A percentile compares a stretch with the other conserved stretches of the same genome.
Conservation (phyloP, 192 early-diverging fungal species). For the Coemansia pectinata region DNA sequence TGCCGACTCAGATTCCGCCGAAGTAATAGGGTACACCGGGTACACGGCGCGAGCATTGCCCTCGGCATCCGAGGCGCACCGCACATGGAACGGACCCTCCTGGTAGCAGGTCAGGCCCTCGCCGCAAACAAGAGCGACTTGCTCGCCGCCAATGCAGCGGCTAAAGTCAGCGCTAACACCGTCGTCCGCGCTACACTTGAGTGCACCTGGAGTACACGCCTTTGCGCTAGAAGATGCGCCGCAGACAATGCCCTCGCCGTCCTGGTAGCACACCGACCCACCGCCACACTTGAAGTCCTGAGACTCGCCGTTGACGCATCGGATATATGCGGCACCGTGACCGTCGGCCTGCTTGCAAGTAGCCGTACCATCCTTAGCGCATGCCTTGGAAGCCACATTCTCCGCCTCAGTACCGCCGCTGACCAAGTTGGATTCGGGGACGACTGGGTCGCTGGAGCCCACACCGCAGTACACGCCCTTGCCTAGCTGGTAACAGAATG, state of each 20-base stretch:
- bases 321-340: constrained; percentile 4
- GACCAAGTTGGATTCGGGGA: not conserved
- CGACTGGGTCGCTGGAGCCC: not conserved
- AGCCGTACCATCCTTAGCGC: constrained; percentile 12
- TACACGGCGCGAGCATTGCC: constrained; percentile 16
- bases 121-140: constrained; percentile 16
- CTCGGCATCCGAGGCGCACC: constrained; percentile 18
- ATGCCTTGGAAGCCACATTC: not conserved
- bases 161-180: constrained; percentile 21
- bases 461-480: constrained; percentile 29
- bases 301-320: not conserved
- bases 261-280: constrained; percentile 27
- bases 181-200: constrained; percentile 20
- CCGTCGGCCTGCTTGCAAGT: constrained; percentile 12
- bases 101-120: constrained; percentile 17
- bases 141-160: constrained; percentile 21
- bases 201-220: constrained; percentile 13
- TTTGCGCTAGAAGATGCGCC: constrained; percentile 3
- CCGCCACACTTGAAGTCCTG: constrained; percentile 15
- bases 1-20: not conserved
- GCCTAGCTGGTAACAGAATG: constrained; percentile 22
- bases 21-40: constrained; percentile 1
- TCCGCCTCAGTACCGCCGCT: not conserved
- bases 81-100: constrained; percentile 31
- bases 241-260: constrained; percentile 18